These are phyloP conservation scores for Coriolopsis trogii DNA, from an alignment of 1,284 basidiomycete genomes.

Conservation along the genomic window DNA sequence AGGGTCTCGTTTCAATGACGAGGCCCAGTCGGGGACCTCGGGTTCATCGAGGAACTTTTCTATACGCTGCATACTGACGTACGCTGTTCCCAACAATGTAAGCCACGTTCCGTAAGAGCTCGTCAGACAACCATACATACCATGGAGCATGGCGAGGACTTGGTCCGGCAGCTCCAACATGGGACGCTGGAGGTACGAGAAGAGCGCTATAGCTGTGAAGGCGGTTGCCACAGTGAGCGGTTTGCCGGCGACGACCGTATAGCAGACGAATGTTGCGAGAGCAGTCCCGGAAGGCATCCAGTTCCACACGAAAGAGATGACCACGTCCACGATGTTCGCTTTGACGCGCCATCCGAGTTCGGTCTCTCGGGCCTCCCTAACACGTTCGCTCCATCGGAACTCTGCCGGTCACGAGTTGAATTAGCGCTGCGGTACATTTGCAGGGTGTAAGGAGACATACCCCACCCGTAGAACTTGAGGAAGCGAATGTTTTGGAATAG, in stretches of 20 bases:
- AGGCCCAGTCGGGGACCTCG: constrained; percentile 71
- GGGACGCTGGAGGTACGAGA: constrained; percentile 64
- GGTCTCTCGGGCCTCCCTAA: constrained; percentile 51
- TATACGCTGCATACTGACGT: constrained; percentile 73
- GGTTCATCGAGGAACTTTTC: constrained; percentile 62
- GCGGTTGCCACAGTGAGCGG: constrained; percentile 68
- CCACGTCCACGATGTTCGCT: constrained; percentile 58
- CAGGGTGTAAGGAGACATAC: constrained; percentile 34
- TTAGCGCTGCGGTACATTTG: not conserved
- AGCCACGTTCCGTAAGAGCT: too few species aligned
- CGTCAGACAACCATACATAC: constrained; percentile 37
- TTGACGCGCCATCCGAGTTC: constrained; percentile 69
- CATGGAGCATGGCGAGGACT: constrained; percentile 64
- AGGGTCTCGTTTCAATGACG: constrained; percentile 44
- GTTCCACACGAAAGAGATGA: constrained; percentile 69
- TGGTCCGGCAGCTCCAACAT: constrained; percentile 66
- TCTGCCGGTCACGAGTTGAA: constrained; percentile 18
- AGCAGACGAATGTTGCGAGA: constrained; percentile 63
- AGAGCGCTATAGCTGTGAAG: constrained; percentile 68
- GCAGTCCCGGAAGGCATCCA: constrained; percentile 75
- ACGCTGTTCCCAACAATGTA: too few species aligned
- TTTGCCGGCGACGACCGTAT: constrained; percentile 61
- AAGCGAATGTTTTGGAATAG: constrained; percentile 75
- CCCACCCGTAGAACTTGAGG: constrained; percentile 76
- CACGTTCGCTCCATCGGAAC: constrained; percentile 51